A percentile compares a stretch with the other conserved stretches of the same genome.
These are phyloP conservation scores for Neurospora sp. DNA, from an alignment of 495 filamentous ascomycete species.

Conservation along the genomic window DNA sequence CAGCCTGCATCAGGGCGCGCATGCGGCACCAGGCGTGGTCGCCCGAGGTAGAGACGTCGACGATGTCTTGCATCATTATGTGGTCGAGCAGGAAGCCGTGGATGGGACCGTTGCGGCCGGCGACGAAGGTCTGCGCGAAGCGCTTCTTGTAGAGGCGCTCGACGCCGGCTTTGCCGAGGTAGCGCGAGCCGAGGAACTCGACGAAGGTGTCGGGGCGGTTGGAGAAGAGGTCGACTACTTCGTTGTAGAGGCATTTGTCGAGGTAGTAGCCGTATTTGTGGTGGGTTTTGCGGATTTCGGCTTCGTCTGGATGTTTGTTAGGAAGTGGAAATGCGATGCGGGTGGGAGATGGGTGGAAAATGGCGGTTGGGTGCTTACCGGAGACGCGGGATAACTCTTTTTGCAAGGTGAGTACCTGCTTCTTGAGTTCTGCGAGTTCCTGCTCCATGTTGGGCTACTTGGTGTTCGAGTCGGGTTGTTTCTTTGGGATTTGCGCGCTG, in stretches of 20 bases:
- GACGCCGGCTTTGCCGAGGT: conserved; percentile 42
- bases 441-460: conserved; percentile 16
- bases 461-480: not conserved
- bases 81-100: conserved; percentile 46
- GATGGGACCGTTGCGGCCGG: conserved; percentile 44
- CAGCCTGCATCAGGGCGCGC: conserved; percentile 45
- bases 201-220: conserved; percentile 45
- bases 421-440: conserved; percentile 33
- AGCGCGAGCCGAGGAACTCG: conserved; percentile 45
- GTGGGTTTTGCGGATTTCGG: conserved; percentile 43
- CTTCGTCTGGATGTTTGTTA: conserved; percentile 26
- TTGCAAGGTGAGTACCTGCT: conserved; percentile 26
- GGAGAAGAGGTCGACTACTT: conserved; percentile 42
- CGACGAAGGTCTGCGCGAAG: conserved; percentile 37
- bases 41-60: conserved; percentile 35
- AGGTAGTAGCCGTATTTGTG: conserved; percentile 50
- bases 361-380: conserved; percentile 10
- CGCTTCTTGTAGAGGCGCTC: conserved; percentile 43
- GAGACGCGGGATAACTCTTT: conserved; percentile 26
- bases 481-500: not conserved
- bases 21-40: conserved; percentile 43
- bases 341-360: no score
- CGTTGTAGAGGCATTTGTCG: conserved; percentile 48
- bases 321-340: not conserved
- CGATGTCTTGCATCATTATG: conserved; percentile 46